Evolutionary conservation across 345 rosid species (phyloP), one percentile per base, ranked within the genome.

Genomic region (Euphorbia peplus): DNA sequence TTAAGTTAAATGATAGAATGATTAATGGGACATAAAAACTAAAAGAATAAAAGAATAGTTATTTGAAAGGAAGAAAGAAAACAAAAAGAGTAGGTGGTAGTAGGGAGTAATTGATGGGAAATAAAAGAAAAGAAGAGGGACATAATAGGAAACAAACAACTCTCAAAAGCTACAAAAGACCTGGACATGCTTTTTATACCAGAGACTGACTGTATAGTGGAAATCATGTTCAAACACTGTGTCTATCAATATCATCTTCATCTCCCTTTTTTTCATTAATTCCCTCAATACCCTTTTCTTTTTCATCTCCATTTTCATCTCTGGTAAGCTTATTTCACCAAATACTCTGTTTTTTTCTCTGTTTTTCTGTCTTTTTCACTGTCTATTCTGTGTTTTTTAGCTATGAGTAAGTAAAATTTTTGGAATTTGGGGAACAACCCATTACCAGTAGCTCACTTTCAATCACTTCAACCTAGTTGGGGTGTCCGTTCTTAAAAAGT

Each of bases 171-270:
- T 61, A 63, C 71, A 73, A 78, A 73, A 71, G 64, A 70, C 61
- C 73, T 47, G 69, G 75, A 75, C 79, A 75, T 73, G 82, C 83
- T 37, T 72, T 63, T 44, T 25, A 61, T 70, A 52, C 63, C 35
- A 11, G 69, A 69, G 64, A 13, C 53, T 41, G 64, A 13, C 53
- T 41, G 67, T 61, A 69, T 26, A 46, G 41, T 54, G 48, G 48
- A 85, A 82, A 70, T 78, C 83, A 76, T 78, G 79, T 85, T 84
- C 87, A 84, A 87, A 78, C 78, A 68, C 70, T 52, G 76, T 78
- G 75, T 82, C 71, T 65, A 72, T 18, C 41, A 26, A 29, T 72
- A 70, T 75, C 83, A 58, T 51, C 79, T 75, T 74, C 82, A 53
- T 70, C 53, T 51, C 68, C 75, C 25, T 76, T 39, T 24, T 13